A percentile compares a stretch with the other conserved stretches of the same genome.
Conservation (phyloP, 169 alveolate species). For the Plasmodium ovale region DNA sequence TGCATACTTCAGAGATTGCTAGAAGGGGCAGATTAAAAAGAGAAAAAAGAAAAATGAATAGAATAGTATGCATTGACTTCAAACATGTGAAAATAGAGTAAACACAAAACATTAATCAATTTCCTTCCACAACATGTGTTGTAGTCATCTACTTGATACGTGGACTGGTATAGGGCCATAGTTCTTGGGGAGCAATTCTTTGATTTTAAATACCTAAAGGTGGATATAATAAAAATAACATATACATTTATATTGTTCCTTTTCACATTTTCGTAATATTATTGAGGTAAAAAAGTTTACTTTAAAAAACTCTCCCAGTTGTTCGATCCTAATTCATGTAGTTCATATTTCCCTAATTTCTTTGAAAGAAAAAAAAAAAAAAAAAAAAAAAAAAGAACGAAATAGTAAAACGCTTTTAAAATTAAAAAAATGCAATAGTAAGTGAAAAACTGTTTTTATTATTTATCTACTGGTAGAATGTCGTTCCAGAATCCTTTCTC, state of each 20-base stretch:
- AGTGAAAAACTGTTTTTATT: neutral
- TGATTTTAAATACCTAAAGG: conserved; percentile 77
- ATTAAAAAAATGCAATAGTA: conserved; percentile 9
- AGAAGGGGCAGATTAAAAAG: too few species aligned
- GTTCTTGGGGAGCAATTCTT: conserved; percentile 82
- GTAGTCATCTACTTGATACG: conserved; percentile 76
- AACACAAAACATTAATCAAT: neutral
- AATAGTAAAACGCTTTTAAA: conserved; percentile 1
- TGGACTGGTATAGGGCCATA: conserved; percentile 80
- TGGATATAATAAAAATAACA: conserved; percentile 1
- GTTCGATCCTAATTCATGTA: conserved; percentile 62
- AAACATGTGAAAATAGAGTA: neutral
- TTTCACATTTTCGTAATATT: too few species aligned
- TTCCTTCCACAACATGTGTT: neutral
- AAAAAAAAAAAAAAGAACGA: conserved; percentile 3
- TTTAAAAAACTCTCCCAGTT: conserved; percentile 67
- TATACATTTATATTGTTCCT: neutral
- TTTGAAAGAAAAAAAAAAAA: conserved; percentile 11
- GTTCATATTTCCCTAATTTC: conserved; percentile 70
- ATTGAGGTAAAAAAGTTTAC: conserved; percentile 26
- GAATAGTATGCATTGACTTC: too few species aligned
- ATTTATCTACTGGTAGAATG: conserved; percentile 26
- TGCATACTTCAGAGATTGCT: conserved; percentile 82
- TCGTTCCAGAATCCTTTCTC: conserved; percentile 73
- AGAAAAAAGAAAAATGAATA: conserved; percentile 3